phyloP scores from a whole-genome alignment of 768 basidiomycete species.

The Termitomyces sp. region DNA sequence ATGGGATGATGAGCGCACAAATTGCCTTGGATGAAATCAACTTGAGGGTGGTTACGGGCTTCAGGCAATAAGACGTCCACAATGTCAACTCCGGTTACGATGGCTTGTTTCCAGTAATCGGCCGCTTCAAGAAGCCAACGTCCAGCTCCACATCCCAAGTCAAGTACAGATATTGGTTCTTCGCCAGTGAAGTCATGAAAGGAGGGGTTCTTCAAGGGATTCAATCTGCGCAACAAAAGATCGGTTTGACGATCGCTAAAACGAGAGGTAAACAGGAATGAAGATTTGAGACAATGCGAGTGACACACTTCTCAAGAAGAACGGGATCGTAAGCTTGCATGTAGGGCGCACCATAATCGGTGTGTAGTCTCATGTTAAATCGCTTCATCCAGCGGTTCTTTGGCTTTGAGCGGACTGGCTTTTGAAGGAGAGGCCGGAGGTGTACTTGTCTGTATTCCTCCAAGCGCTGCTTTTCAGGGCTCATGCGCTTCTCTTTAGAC shows the following conservation, averaged over 20 bases:
- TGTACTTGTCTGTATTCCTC: conserved; percentile 19
- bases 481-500: conserved; percentile 6
- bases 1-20: conserved; percentile 46
- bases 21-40: conserved; percentile 56
- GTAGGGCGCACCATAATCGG: conserved; percentile 49
- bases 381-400: conserved; percentile 36
- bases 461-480: conserved; percentile 6
- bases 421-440: background rate
- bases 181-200: conserved; percentile 49
- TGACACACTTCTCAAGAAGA: conserved; percentile 52
- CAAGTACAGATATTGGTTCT: conserved; percentile 55
- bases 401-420: conserved; percentile 1
- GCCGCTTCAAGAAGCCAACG: conserved; percentile 65
- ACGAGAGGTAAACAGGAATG: background rate
- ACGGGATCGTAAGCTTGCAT: conserved; percentile 63
- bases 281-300: conserved; percentile 4
- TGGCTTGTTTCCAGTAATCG: conserved; percentile 51
- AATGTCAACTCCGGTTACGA: conserved; percentile 64
- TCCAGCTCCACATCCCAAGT: conserved; percentile 74
- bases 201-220: conserved; percentile 47
- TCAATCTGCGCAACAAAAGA: conserved; percentile 51
- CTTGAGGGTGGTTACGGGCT: conserved; percentile 32
- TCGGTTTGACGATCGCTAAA: conserved; percentile 59
- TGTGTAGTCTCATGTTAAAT: conserved; percentile 48
- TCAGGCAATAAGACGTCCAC: conserved; percentile 40